Evolutionary conservation across 1,139 yeast species (phyloP).

Genomic region (Magnusiomyces tetraspermus): DNA sequence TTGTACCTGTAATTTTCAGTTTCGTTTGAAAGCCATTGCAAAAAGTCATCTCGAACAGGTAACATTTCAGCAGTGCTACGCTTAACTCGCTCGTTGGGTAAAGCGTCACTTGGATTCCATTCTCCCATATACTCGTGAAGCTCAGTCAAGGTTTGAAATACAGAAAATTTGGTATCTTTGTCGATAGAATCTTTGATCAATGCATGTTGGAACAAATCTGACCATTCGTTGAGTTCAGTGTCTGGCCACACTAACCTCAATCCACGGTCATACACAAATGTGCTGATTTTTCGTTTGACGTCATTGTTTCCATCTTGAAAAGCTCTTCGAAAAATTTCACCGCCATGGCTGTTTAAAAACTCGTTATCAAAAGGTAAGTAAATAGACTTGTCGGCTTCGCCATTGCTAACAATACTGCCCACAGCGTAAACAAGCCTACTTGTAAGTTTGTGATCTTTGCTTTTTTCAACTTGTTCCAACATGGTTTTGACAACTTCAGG

Average conservation of each 20-base stretch:
- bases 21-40: slow-evolving; percentile 56
- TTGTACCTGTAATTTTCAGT: slow-evolving; percentile 27
- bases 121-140: slow-evolving; percentile 19
- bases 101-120: neutral
- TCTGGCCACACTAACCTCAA: slow-evolving; percentile 13
- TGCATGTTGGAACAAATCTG: slow-evolving; percentile 15
- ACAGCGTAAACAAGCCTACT: slow-evolving; percentile 27
- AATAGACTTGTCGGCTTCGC: slow-evolving; percentile 9
- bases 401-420: slow-evolving; percentile 23
- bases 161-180: slow-evolving; percentile 8
- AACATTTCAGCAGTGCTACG: slow-evolving; percentile 13
- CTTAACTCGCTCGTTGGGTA: slow-evolving; percentile 4
- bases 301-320: slow-evolving; percentile 13
- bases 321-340: slow-evolving; percentile 16
- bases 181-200: slow-evolving; percentile 11
- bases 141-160: slow-evolving; percentile 24
- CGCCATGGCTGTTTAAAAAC: slow-evolving; percentile 20
- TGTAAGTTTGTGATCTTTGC: slow-evolving; percentile 14
- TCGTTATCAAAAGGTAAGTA: neutral
- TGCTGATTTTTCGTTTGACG: slow-evolving; percentile 12
- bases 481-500: slow-evolving; percentile 9
- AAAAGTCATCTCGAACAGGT: slow-evolving; percentile 29
- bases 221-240: slow-evolving; percentile 19
- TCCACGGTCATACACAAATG: slow-evolving; percentile 13
- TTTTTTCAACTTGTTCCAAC: slow-evolving; percentile 1